Conservation (phyloP, 441 rosid genomes). For the Kokia cookei region DNA sequence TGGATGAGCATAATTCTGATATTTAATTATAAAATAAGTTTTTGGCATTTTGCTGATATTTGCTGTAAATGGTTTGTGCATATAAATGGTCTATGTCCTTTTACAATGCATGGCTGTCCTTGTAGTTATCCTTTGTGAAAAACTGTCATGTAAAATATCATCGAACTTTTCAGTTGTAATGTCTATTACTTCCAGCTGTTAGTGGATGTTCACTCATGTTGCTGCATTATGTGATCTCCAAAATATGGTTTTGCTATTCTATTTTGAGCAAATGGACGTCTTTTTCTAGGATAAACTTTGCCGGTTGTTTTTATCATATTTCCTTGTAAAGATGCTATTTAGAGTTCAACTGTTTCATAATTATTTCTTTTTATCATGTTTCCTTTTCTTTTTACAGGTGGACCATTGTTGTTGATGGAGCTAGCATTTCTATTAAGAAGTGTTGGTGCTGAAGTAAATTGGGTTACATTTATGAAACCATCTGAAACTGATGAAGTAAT, state of each 20-base stretch:
- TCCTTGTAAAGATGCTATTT: background rate
- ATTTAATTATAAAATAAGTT: background rate
- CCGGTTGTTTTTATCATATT: background rate
- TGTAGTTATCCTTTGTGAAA: background rate
- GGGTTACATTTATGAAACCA: constrained; percentile 52
- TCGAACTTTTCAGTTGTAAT: background rate
- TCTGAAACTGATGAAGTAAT: constrained; percentile 34
- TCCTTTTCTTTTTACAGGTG: constrained; percentile 29
- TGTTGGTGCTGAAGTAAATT: constrained; percentile 54
- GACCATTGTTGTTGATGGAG: constrained; percentile 62
- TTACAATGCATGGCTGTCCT: background rate
- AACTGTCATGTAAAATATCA: background rate
- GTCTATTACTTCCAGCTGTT: constrained; percentile 1
- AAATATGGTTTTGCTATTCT: background rate
- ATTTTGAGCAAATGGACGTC: background rate
- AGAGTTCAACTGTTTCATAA: background rate
- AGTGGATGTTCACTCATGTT: background rate
- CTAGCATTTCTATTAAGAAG: constrained; percentile 57
- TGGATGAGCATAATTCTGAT: background rate
- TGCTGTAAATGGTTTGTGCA: background rate
- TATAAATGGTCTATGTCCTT: background rate
- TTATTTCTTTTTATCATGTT: background rate
- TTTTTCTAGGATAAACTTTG: background rate
- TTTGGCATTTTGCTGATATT: background rate
- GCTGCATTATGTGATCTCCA: background rate